A percentile compares a stretch with the other conserved stretches of the same genome.
phyloP scores from a whole-genome alignment of 352 stramenopile genomes.

The Phytophthora podocarpi region DNA sequence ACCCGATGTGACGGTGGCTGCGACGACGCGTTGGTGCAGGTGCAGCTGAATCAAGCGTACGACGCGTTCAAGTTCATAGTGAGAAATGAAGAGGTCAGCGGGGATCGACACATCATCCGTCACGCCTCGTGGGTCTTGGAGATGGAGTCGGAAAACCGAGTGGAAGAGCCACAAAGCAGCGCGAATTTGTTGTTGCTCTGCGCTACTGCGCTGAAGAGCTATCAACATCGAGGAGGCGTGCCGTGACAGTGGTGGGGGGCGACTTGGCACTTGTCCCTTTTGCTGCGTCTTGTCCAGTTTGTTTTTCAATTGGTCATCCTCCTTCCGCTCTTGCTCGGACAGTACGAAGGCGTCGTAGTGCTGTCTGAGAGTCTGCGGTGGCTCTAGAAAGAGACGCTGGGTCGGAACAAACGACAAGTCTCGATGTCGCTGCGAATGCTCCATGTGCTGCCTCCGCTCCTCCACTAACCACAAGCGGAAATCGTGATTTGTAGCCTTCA shows the following conservation, averaged over 20 bases:
- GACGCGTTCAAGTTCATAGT: conserved; percentile 45
- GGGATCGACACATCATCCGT: conserved; percentile 11
- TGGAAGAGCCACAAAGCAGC: conserved; percentile 59
- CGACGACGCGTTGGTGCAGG: conserved; percentile 28
- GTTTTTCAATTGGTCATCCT: conserved; percentile 10
- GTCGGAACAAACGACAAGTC: conserved; percentile 3
- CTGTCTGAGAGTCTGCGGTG: conserved; percentile 39
- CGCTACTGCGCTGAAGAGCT: conserved; percentile 16
- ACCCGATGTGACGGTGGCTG: conserved; percentile 21
- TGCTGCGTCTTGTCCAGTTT: conserved; percentile 15
- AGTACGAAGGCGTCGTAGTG: conserved; percentile 24
- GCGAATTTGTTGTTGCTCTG: conserved; percentile 18
- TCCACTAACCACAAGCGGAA: conserved; percentile 45
- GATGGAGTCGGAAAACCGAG: conserved; percentile 43
- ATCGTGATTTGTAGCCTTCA: conserved; percentile 34
- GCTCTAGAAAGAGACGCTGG: conserved; percentile 36
- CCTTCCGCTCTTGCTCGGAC: conserved; percentile 20
- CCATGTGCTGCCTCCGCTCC: conserved; percentile 1
- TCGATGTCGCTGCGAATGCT: background rate
- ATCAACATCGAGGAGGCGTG: conserved; percentile 31
- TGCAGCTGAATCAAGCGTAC: conserved; percentile 40
- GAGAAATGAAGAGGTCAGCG: conserved; percentile 46
- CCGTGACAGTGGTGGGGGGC: conserved; percentile 18
- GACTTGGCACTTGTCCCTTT: background rate
- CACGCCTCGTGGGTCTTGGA: background rate